Percentiles rank a stretch among this genome's conserved stretches.
phyloP scores from a whole-genome alignment of 208 protist genomes.

The Leishmania mexicana region DNA sequence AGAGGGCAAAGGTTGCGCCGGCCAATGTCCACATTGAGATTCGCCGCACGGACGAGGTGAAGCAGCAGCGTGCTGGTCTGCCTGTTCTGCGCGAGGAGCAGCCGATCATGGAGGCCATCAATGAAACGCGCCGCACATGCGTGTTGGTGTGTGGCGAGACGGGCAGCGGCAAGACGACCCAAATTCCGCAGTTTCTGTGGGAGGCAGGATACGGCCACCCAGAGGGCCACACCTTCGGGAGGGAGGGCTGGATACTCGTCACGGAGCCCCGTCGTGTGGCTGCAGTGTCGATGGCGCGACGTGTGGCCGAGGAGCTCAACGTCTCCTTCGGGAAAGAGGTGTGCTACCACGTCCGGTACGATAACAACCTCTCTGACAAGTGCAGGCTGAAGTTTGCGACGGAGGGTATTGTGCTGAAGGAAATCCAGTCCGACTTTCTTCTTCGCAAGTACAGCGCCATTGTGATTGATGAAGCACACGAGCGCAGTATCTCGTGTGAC shows the following conservation, averaged over 20 bases:
- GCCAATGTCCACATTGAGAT: slow-evolving; percentile 74
- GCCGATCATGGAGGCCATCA: slow-evolving; percentile 90
- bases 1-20: slow-evolving; percentile 42
- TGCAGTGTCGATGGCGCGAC: slow-evolving; percentile 98
- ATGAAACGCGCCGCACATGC: slow-evolving; percentile 63
- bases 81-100: slow-evolving; percentile 91
- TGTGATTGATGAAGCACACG: slow-evolving; percentile 99
- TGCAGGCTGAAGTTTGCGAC: slow-evolving; percentile 98
- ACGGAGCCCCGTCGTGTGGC: slow-evolving; percentile 99
- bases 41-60: slow-evolving; percentile 57
- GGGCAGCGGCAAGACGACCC: slow-evolving; percentile 98
- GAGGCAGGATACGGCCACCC: slow-evolving; percentile 89
- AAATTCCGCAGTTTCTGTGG: slow-evolving; percentile 94
- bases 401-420: slow-evolving; percentile 99
- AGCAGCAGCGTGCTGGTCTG: slow-evolving; percentile 62
- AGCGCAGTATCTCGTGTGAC: slow-evolving; percentile 94
- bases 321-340: slow-evolving; percentile 90
- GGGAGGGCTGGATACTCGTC: slow-evolving; percentile 89
- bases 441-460: slow-evolving; percentile 97
- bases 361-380: slow-evolving; percentile 94
- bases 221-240: slow-evolving; percentile 65
- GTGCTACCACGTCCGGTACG: slow-evolving; percentile 98
- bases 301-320: slow-evolving; percentile 98
- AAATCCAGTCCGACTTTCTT: slow-evolving; percentile 96
- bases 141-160: slow-evolving; percentile 98